Percentiles rank a stretch among this genome's conserved stretches.
These are phyloP conservation scores for Ganoderma boninense DNA, from an alignment of 1,284 basidiomycete species.

Conservation along the genomic window DNA sequence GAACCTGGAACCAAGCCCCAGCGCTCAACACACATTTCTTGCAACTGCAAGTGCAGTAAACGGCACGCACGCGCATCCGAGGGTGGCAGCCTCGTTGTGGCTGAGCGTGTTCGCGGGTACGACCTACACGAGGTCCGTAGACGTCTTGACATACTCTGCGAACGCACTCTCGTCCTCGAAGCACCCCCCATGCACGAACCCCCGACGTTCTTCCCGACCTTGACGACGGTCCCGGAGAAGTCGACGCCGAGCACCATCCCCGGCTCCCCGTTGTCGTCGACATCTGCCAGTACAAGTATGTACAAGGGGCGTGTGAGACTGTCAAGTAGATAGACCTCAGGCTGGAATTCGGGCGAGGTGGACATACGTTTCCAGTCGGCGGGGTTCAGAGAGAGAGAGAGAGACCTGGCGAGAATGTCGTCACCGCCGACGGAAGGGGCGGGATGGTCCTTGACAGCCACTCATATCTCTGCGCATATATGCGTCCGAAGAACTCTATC, in stretches of 20 bases:
- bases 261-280: constrained; percentile 22
- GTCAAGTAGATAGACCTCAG: too few species aligned
- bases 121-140: constrained; percentile 44
- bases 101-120: constrained; percentile 41
- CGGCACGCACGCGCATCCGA: constrained; percentile 45
- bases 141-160: constrained; percentile 50
- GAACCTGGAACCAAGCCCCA: constrained; percentile 19
- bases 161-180: constrained; percentile 45
- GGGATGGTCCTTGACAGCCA: constrained; percentile 35
- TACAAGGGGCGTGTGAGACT: too few species aligned
- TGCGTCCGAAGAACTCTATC: not conserved
- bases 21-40: too few species aligned
- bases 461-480: constrained; percentile 23
- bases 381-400: constrained; percentile 40
- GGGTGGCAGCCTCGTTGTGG: constrained; percentile 49
- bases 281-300: too few species aligned
- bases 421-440: constrained; percentile 36
- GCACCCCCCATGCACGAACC: constrained; percentile 37
- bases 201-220: constrained; percentile 38
- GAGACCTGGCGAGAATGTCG: constrained; percentile 38
- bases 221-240: constrained; percentile 38
- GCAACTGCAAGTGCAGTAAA: not conserved
- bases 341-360: too few species aligned
- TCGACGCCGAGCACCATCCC: constrained; percentile 40
- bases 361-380: constrained; percentile 41